phyloP scores from a whole-genome alignment of 2,329 filamentous ascomycete species.

The Grosmannia clavigera region DNA sequence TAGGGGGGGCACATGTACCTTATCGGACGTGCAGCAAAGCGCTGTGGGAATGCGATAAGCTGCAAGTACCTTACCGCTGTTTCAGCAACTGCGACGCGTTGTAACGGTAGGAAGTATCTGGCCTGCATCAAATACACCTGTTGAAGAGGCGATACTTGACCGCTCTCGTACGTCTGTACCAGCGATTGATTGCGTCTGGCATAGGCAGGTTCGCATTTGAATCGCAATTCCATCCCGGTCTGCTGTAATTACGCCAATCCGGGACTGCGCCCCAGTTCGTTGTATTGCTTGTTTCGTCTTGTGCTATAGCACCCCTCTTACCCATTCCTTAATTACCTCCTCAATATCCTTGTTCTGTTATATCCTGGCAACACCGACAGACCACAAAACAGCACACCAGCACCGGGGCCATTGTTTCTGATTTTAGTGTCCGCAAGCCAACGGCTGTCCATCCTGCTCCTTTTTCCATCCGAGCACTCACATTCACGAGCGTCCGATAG shows the following conservation, averaged over 20 bases:
- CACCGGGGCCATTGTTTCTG: neutral
- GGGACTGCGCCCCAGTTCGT: neutral
- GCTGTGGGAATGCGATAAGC: neutral
- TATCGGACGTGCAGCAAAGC: neutral
- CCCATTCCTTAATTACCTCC: conserved; percentile 5
- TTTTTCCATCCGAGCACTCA: neutral
- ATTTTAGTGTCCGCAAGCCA: neutral
- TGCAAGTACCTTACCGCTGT: neutral
- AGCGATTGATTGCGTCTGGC: neutral
- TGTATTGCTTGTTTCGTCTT: neutral
- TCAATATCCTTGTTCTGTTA: conserved; percentile 1
- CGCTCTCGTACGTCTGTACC: neutral
- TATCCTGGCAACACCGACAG: conserved; percentile 2
- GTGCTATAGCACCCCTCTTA: conserved; percentile 6
- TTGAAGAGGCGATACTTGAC: neutral
- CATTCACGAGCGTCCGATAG: neutral
- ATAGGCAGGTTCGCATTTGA: neutral
- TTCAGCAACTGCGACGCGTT: conserved; percentile 8
- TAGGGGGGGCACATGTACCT: neutral
- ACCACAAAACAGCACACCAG: neutral
- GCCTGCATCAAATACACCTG: neutral
- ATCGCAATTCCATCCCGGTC: neutral
- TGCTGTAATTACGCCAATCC: neutral
- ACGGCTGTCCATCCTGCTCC: neutral
- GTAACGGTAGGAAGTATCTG: conserved; percentile 3